A percentile compares a stretch with the other conserved stretches of the same genome.
These are phyloP conservation scores for Aureobasidium namibiae DNA, from an alignment of 2,329 filamentous ascomycete species.

Conservation along the genomic window DNA sequence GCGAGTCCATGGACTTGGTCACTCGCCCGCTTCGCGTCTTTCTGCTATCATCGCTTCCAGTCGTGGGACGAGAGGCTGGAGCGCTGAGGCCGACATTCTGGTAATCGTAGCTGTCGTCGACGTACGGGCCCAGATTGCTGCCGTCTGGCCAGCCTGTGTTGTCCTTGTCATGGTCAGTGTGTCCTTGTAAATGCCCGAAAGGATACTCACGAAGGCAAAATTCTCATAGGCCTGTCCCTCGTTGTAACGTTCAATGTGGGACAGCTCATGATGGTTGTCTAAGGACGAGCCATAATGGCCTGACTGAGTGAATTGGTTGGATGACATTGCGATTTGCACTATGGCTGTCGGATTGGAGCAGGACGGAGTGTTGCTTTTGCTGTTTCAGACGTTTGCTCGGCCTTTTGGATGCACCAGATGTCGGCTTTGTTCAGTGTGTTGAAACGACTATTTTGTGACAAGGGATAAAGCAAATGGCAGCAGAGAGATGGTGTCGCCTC, in stretches of 20 bases:
- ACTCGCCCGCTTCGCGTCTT: slow-evolving; percentile 33
- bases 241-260: slow-evolving; percentile 37
- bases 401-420: not conserved
- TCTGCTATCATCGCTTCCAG: slow-evolving; percentile 31
- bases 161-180: slow-evolving; percentile 12
- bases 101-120: slow-evolving; percentile 14
- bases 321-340: slow-evolving; percentile 12
- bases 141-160: not conserved
- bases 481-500: slow-evolving; percentile 5
- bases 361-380: slow-evolving; percentile 10
- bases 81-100: slow-evolving; percentile 20
- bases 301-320: not conserved
- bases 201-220: slow-evolving; percentile 19
- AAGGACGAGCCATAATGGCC: not conserved
- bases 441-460: not conserved
- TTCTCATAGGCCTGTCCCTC: slow-evolving; percentile 29
- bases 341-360: not conserved
- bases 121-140: slow-evolving; percentile 7
- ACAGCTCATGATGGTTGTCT: slow-evolving; percentile 25
- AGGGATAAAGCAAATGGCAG: slow-evolving; percentile 2
- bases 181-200: not conserved
- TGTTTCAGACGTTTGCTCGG: slow-evolving; percentile 15
- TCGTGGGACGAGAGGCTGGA: slow-evolving; percentile 35
- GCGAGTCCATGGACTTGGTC: slow-evolving; percentile 26
- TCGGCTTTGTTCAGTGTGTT: slow-evolving; percentile 3